A percentile compares a stretch with the other conserved stretches of the same genome.
Evolutionary conservation across 2,329 filamentous ascomycete genomes (phyloP).

Genomic region (Penicillium sp.): DNA sequence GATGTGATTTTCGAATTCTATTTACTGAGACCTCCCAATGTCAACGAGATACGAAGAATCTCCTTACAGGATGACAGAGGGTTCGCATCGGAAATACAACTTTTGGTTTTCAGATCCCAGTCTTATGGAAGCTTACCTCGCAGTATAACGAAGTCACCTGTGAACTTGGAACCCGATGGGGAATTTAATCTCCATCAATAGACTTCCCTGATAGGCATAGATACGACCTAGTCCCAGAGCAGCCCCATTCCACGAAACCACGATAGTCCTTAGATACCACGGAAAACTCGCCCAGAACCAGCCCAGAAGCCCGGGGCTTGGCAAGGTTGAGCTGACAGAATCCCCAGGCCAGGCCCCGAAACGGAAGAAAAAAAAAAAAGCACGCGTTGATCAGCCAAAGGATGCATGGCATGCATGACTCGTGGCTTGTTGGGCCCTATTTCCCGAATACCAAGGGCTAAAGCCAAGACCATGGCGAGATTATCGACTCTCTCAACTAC

Average conservation of each 20-base stretch:
- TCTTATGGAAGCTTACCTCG: too few relatives aligned
- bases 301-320: too few relatives aligned
- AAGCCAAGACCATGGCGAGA: neutral
- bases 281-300: too few relatives aligned
- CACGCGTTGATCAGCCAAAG: neutral
- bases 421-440: conserved; percentile 9
- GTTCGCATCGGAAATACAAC: neutral
- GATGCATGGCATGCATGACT: conserved; percentile 23
- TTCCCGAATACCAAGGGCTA: neutral
- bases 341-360: too few relatives aligned
- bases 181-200: neutral
- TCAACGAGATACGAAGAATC: conserved; percentile 2
- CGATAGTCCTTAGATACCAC: too few relatives aligned
- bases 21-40: neutral
- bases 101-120: neutral
- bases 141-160: too few relatives aligned
- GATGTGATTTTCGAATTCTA: conserved; percentile 2
- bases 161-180: too few relatives aligned
- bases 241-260: neutral
- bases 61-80: neutral
- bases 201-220: neutral
- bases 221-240: neutral
- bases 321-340: too few relatives aligned
- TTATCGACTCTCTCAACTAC: neutral
- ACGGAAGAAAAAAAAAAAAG: neutral